Evolutionary conservation across 2,329 filamentous ascomycete species (phyloP).

Genomic region (Sclerotinia glacialis): DNA sequence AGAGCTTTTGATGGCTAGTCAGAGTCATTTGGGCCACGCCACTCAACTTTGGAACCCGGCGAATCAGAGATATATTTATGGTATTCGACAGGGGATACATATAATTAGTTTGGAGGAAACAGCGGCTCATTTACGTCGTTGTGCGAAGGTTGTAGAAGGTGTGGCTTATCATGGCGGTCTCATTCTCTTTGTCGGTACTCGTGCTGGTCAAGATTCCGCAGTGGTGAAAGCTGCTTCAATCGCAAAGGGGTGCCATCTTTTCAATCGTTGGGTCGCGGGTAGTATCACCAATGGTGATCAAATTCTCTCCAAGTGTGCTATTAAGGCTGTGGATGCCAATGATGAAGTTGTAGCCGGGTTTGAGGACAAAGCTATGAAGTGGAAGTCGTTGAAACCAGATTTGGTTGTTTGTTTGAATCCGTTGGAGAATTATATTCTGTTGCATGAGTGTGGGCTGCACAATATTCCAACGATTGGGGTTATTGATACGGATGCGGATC

Average conservation of each 20-base stretch:
- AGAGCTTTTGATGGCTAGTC: constrained; percentile 83
- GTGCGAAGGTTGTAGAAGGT: constrained; percentile 87
- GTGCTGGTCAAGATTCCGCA: constrained; percentile 74
- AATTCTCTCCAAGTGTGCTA: constrained; percentile 68
- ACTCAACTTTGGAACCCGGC: constrained; percentile 91
- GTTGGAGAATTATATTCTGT: constrained; percentile 81
- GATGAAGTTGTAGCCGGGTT: constrained; percentile 64
- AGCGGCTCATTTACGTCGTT: constrained; percentile 83
- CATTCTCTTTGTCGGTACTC: constrained; percentile 86
- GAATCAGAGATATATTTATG: constrained; percentile 92
- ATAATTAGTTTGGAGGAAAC: constrained; percentile 91
- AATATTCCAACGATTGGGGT: constrained; percentile 92
- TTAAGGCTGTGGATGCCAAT: constrained; percentile 73
- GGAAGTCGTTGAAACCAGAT: constrained; percentile 74
- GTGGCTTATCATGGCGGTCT: constrained; percentile 79
- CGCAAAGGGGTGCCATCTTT: constrained; percentile 79
- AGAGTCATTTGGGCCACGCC: constrained; percentile 86
- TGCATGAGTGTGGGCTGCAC: constrained; percentile 86
- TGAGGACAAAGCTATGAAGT: constrained; percentile 60
- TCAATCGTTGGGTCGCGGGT: constrained; percentile 89
- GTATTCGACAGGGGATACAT: constrained; percentile 82
- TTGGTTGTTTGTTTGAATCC: constrained; percentile 92
- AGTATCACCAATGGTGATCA: constrained; percentile 90
- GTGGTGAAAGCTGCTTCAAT: constrained; percentile 79
- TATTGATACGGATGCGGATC: constrained; percentile 89